These are phyloP conservation scores for Didymella glomerata DNA, from an alignment of 2,329 filamentous ascomycete genomes.

Conservation along the genomic window DNA sequence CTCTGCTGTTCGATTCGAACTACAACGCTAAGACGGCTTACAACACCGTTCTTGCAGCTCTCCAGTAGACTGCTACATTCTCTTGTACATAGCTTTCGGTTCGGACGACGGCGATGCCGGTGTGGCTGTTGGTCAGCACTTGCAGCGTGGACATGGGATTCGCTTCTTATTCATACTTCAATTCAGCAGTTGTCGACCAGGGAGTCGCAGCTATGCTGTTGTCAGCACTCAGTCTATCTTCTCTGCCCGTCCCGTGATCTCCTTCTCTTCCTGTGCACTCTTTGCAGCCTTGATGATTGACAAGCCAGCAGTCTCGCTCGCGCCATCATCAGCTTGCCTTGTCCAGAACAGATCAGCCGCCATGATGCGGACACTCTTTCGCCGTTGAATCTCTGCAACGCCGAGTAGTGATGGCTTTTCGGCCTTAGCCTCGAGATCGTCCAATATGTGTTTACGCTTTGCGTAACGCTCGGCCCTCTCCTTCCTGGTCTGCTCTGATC, in stretches of 20 bases:
- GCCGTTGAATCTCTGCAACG: slow-evolving; percentile 37
- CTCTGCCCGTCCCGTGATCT: slow-evolving; percentile 22
- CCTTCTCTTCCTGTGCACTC: slow-evolving; percentile 27
- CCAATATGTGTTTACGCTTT: slow-evolving; percentile 39
- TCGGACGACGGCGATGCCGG: not conserved
- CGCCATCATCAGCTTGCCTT: slow-evolving; percentile 39
- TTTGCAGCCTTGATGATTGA: slow-evolving; percentile 40
- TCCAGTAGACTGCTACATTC: slow-evolving; percentile 22
- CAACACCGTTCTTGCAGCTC: slow-evolving; percentile 43
- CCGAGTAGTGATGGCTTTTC: slow-evolving; percentile 29
- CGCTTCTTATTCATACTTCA: not conserved
- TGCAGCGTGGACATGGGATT: not conserved
- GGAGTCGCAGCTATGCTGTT: not conserved
- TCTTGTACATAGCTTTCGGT: not conserved
- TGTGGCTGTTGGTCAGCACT: not conserved
- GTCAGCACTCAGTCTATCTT: slow-evolving; percentile 20
- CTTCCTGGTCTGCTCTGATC: slow-evolving; percentile 42
- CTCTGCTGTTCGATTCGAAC: slow-evolving; percentile 56
- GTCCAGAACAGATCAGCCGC: slow-evolving; percentile 45
- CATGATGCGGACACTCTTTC: slow-evolving; percentile 45
- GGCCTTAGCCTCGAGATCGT: slow-evolving; percentile 37
- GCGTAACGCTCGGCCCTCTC: slow-evolving; percentile 39
- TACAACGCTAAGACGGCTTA: slow-evolving; percentile 56
- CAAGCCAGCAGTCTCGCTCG: slow-evolving; percentile 33
- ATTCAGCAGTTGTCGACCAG: not conserved